Evolutionary conservation across 345 rosid genomes (phyloP).

Genomic region (Geranium brycei): DNA sequence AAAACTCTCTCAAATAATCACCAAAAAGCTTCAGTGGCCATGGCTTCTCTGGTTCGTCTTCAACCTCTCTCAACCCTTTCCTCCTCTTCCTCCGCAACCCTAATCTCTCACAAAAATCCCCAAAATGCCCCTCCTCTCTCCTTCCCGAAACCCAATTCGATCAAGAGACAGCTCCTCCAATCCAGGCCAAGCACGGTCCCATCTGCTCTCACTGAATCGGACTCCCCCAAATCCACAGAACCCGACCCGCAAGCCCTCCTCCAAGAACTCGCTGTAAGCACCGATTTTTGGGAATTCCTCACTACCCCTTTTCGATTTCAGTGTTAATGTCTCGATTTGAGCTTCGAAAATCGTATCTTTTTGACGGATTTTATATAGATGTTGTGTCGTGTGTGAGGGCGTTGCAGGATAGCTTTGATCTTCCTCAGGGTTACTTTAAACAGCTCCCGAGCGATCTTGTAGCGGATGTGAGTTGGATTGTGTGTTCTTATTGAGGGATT

Average conservation of each 20-base stretch:
- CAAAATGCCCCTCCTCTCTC: constrained; percentile 15
- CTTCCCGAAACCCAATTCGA: constrained; percentile 15
- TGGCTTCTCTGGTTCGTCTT: constrained; percentile 31
- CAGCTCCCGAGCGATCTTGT: constrained; percentile 71
- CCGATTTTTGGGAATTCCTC: not conserved
- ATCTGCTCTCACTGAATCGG: constrained; percentile 59
- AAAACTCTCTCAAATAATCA: too few relatives aligned
- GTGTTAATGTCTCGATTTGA: not conserved
- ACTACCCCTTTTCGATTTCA: not conserved
- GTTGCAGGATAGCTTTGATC: constrained; percentile 74
- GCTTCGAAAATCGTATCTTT: not conserved
- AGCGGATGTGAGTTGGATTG: constrained; percentile 43
- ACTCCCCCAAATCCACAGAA: constrained; percentile 42
- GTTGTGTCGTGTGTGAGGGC: not conserved
- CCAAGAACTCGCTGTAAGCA: constrained; percentile 48
- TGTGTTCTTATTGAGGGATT: not conserved
- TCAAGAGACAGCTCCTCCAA: constrained; percentile 6
- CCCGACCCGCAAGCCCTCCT: constrained; percentile 40
- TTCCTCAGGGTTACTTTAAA: constrained; percentile 61
- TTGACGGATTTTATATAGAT: not conserved
- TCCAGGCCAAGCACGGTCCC: constrained; percentile 26
- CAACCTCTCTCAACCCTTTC: constrained; percentile 23
- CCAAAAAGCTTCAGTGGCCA: constrained; percentile 10
- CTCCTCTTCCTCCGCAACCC: constrained; percentile 16
- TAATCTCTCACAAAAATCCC: constrained; percentile 14